Evolutionary conservation across 148 eudicot species (phyloP).

Genomic region (Agrostemma githago): DNA sequence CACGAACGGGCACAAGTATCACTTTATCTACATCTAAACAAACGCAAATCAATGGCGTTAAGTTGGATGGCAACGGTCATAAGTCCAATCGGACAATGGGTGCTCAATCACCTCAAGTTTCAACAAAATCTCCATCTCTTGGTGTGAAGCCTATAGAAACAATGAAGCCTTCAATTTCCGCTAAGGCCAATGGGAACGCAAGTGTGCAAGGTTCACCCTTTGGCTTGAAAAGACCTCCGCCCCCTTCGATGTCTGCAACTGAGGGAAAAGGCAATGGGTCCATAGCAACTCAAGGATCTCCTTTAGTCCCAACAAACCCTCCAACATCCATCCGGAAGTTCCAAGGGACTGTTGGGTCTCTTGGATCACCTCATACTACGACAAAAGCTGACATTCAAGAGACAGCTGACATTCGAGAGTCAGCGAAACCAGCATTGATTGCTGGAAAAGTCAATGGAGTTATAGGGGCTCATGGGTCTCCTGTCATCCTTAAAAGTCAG

Average conservation of each 20-base stretch:
- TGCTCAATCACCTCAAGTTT: constrained; percentile 10
- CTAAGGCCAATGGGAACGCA: too few relatives aligned
- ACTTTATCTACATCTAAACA: constrained; percentile 13
- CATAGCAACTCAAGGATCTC: not conserved
- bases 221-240: too few relatives aligned
- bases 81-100: not conserved
- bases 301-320: not conserved
- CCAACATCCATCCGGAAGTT: not conserved
- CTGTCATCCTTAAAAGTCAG: constrained; percentile 8
- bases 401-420: not conserved
- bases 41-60: constrained; percentile 7
- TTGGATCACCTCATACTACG: constrained; percentile 1
- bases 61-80: constrained; percentile 15
- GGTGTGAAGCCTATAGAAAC: too few relatives aligned
- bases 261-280: too few relatives aligned
- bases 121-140: not conserved
- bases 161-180: too few relatives aligned
- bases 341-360: not conserved
- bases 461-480: constrained; percentile 2
- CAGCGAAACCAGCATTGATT: constrained; percentile 1
- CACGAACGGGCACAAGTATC: constrained; percentile 13
- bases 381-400: not conserved
- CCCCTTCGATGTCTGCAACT: too few relatives aligned
- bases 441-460: constrained; percentile 12
- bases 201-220: too few relatives aligned